Evolutionary conservation across 2,329 filamentous ascomycete genomes (phyloP), one percentile per base, ranked within the genome.

Genomic region (Shiraia bambusicola): DNA sequence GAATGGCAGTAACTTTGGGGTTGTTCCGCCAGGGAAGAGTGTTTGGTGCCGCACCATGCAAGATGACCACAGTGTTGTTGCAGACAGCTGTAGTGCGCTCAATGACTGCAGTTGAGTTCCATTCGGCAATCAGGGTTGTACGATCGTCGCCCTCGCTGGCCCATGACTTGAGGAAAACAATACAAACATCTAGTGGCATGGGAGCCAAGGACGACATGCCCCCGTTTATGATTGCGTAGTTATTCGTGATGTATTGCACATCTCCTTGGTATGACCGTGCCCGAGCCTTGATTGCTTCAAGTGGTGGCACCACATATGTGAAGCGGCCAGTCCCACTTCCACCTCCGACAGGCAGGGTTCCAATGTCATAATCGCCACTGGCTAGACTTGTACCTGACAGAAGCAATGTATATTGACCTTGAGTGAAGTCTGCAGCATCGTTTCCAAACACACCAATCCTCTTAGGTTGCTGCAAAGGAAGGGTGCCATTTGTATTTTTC

Each of bases 141-240:
- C 74, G 65, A 42, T 76, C 74, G 5, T 53, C 49, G 19, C 72
- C 72, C 53, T 77, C 74, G 2, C 57, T 63, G 0, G 72, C 72
- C 57, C 63, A 76, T 4, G 59, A 76, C 75, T 82, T 83, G 36
- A 82, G 63, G 59, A 83, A 81, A 6, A 83, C 75, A 3, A 83
- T 60, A 55, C 50, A 73, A 3, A 79, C 76, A 9, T 74, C 69
- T 4, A 57, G 49, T 1, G 73, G 56, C n/a, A 51, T 34, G 22
- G 72, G 69, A 16, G 60, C 57, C 7, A 60, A 47, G 14, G 30
- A 45, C 7, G 42, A 11, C 6, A 62, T 39, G 4, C 61, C 57
- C 2, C 54, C 63, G 6, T 49, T 39, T 5, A 58, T 59, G 34
- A 66, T 68, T 30, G 58, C 48, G 2, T 51, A 52, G 46, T 75